Base-by-base conservation (phyloP, 176 grass and related monocot genomes). In the Pharus latifolius region DNA sequence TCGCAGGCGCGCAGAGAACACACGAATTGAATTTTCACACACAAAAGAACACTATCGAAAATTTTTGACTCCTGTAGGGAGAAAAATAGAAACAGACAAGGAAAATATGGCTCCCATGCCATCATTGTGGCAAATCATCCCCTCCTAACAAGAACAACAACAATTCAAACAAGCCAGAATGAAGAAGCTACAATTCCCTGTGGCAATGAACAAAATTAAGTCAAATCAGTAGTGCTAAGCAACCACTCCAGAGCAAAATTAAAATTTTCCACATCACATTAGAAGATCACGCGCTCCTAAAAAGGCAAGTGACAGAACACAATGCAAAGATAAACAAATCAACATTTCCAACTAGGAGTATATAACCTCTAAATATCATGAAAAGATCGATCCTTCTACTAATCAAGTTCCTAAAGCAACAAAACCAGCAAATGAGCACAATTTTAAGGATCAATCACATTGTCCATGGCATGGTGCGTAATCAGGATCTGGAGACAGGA, bases 81-180 rank as follows among this genome's bases (percentile, higher is more conserved):
- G 26, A 69, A 60, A 25, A 23, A 47, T n/a, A 43, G 35, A n/a
- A 74, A 63, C 13, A 15, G 3, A 22, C 15, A 78, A 55, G 10
- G 2, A 2, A 49, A 29, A 45, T n/a, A n/a, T n/a, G n/a, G n/a
- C n/a, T n/a, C n/a, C n/a, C n/a, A n/a, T n/a, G n/a, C n/a, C n/a
- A n/a, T n/a, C n/a, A 38, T 3, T 26, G 24, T 14, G 51, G 18
- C 23, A 10, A 68, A 82, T 49, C 32, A 75, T 40, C 52, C 7
- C 31, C 1, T 65, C 41, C 3, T 4, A 34, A 51, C 2, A 19
- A 38, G 30, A 51, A 72, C n/a, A 35, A 17, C 50, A 73, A 25
- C 7, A 15, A 59, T 53, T 63, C 19, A 65, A 64, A 83, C 23
- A 18, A 66, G 50, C 27, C 20, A 44, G 58, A 84, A 50, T 20